These are phyloP conservation scores for Asterella californica DNA, from an alignment of 225 moss, liverwort and hornwort genomes.

Conservation along the genomic window DNA sequence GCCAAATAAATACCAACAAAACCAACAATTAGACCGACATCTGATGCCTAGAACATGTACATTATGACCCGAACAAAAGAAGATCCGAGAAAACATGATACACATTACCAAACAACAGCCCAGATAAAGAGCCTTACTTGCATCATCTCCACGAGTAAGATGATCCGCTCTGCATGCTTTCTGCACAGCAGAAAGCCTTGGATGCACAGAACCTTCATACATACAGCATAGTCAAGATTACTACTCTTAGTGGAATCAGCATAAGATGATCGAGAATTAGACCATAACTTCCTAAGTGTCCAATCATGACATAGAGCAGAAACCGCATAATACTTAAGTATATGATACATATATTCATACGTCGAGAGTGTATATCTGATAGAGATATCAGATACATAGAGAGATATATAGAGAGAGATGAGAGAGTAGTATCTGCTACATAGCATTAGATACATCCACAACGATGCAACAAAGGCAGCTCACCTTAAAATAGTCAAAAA, in stretches of 20 bases:
- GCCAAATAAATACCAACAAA: not conserved
- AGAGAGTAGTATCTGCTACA: too few relatives aligned
- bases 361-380: too few relatives aligned
- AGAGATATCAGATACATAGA: too few relatives aligned
- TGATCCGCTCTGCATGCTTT: constrained; percentile 99
- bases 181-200: constrained; percentile 96
- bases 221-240: not conserved
- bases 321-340: not conserved
- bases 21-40: not conserved
- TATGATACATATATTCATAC: too few relatives aligned
- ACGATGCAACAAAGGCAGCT: not conserved
- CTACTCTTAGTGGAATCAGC: not conserved
- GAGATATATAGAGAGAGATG: too few relatives aligned
- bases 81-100: not conserved
- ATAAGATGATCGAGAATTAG: not conserved
- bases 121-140: constrained; percentile 50
- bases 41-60: not conserved
- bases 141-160: constrained; percentile 99
- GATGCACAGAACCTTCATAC: constrained; percentile 85
- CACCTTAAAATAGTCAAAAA: constrained; percentile 98
- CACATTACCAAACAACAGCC: not conserved
- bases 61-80: too few relatives aligned
- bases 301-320: not conserved
- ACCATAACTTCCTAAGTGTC: not conserved
- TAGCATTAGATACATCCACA: not conserved